Percentiles rank a stretch among this genome's conserved stretches.
phyloP scores from a whole-genome alignment of 306 rosid genomes.

The Prunus persica region DNA sequence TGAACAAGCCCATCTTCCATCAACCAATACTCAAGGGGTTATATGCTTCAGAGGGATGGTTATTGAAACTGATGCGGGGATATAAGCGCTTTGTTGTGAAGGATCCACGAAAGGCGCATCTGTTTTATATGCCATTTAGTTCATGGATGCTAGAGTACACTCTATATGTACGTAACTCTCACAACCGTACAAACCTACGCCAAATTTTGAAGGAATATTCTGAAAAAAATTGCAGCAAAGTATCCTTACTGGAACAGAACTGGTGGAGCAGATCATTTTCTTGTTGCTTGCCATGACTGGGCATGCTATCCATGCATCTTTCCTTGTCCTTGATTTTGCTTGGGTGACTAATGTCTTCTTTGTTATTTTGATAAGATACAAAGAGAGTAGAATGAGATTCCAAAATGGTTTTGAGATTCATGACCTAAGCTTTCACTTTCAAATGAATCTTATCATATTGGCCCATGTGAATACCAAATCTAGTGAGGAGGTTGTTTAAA shows the following conservation, averaged over 20 bases:
- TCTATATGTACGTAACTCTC: slow-evolving; percentile 39
- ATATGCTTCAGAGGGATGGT: too few species aligned
- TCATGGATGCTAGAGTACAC: too few species aligned
- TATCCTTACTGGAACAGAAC: slow-evolving; percentile 79
- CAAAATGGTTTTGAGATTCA: neutral
- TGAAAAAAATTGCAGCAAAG: slow-evolving; percentile 67
- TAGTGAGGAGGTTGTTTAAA: neutral
- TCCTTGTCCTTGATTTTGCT: neutral
- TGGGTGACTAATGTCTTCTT: neutral
- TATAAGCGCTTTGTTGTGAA: too few species aligned
- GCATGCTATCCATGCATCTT: slow-evolving; percentile 29
- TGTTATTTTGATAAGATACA: neutral
- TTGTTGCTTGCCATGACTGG: slow-evolving; percentile 98
- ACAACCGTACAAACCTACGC: slow-evolving; percentile 85
- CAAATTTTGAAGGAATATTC: slow-evolving; percentile 64
- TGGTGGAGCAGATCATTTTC: slow-evolving; percentile 91
- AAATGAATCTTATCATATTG: neutral
- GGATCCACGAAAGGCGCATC: too few species aligned
- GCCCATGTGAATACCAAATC: neutral
- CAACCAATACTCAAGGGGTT: too few species aligned
- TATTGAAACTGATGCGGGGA: too few species aligned
- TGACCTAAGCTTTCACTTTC: neutral
- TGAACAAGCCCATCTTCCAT: too few species aligned
- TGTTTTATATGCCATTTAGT: too few species aligned
- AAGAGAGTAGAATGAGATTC: neutral